phyloP scores from a whole-genome alignment of 169 alveolate genomes.

The Cryptosporidium sp. region DNA sequence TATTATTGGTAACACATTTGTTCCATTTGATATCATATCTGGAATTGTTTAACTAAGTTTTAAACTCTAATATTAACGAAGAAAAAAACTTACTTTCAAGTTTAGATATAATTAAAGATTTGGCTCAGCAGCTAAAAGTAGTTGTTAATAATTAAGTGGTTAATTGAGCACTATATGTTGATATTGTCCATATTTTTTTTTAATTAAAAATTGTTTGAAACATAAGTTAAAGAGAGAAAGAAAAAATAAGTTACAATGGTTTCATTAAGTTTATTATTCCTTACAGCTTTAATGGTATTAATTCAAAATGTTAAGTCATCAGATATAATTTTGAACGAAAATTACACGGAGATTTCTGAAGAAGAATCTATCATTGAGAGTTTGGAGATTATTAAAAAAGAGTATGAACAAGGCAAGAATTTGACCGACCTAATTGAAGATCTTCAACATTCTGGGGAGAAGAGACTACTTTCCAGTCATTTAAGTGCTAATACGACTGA shows the following conservation, averaged over 20 bases:
- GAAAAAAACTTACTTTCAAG: not conserved
- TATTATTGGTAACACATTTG: not conserved
- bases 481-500: not conserved
- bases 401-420: not conserved
- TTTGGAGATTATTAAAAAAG: not conserved
- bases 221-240: not conserved
- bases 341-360: not conserved
- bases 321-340: not conserved
- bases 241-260: not conserved
- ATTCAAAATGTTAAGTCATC: conserved; percentile 2
- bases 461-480: not conserved
- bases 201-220: not conserved
- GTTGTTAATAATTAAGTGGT: not conserved
- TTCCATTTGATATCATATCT: not conserved
- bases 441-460: not conserved
- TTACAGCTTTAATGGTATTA: not conserved
- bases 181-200: not conserved
- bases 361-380: not conserved
- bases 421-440: not conserved
- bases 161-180: too few relatives aligned
- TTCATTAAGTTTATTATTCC: not conserved
- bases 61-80: not conserved
- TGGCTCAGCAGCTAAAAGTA: not conserved
- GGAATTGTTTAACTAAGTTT: not conserved
- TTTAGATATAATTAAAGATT: not conserved